Evolutionary conservation across 495 filamentous ascomycete species (phyloP).

Genomic region (Hypoxylon intermedium): DNA sequence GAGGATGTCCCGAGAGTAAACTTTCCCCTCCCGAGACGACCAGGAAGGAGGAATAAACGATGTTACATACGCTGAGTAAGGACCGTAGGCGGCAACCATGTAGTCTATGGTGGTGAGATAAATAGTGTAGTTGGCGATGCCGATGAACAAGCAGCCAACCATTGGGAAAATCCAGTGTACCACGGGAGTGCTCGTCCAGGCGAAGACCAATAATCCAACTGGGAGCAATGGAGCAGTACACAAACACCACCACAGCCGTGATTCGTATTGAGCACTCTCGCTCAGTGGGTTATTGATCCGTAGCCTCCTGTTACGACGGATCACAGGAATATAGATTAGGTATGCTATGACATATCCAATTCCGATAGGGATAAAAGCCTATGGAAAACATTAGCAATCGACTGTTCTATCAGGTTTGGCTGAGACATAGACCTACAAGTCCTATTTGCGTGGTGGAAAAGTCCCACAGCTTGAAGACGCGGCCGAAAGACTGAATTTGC

Average conservation of each 20-base stretch:
- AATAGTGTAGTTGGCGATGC: constrained; percentile 72
- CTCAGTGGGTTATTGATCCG: constrained; percentile 57
- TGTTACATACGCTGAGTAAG: constrained; percentile 80
- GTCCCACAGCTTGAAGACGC: constrained; percentile 69
- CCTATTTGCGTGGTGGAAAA: constrained; percentile 64
- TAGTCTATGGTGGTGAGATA: constrained; percentile 87
- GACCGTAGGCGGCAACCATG: constrained; percentile 80
- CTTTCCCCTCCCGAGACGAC: constrained; percentile 78
- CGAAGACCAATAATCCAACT: constrained; percentile 73
- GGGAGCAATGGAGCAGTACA: constrained; percentile 71
- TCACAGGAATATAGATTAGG: constrained; percentile 67
- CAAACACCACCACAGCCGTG: constrained; percentile 65
- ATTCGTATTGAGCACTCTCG: constrained; percentile 68
- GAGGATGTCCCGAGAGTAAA: constrained; percentile 77
- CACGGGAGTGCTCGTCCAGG: constrained; percentile 67
- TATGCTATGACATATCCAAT: constrained; percentile 71
- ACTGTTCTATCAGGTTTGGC: background rate
- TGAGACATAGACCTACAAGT: constrained; percentile 41
- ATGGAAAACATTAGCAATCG: background rate
- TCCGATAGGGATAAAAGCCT: constrained; percentile 68
- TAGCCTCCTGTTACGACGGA: constrained; percentile 62
- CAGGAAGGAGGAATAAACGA: no score
- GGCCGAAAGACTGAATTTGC: constrained; percentile 71
- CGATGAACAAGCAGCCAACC: constrained; percentile 66
- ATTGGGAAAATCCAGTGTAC: constrained; percentile 68